A percentile compares a stretch with the other conserved stretches of the same genome.
These are phyloP conservation scores for Isabelozyma rhagii DNA, from an alignment of 805 yeast genomes.

Conservation along the genomic window DNA sequence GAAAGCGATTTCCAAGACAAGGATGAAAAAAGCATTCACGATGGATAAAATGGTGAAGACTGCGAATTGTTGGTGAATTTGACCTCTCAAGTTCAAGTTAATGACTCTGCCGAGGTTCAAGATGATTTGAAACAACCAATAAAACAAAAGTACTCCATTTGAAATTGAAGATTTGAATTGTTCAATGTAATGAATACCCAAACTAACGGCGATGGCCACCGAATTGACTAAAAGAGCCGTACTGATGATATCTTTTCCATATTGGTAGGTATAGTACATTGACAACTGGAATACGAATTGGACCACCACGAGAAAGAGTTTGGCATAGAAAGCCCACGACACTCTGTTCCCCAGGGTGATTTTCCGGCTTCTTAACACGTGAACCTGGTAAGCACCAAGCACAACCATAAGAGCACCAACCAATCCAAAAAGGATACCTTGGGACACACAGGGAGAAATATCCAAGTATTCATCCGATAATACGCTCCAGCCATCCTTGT, in stretches of 20 bases:
- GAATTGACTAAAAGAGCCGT: constrained; percentile 25
- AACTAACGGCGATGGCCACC: constrained; percentile 48
- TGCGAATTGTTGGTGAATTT: constrained; percentile 14
- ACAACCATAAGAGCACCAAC: constrained; percentile 42
- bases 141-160: constrained; percentile 64
- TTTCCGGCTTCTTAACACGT: constrained; percentile 24
- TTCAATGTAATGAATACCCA: constrained; percentile 66
- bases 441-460: constrained; percentile 58
- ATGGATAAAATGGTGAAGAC: constrained; percentile 27
- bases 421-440: constrained; percentile 46
- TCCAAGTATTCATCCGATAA: constrained; percentile 45
- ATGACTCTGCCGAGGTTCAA: constrained; percentile 45
- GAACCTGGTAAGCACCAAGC: constrained; percentile 38
- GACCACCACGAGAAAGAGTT: constrained; percentile 34
- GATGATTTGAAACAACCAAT: constrained; percentile 63
- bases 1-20: constrained; percentile 41
- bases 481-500: constrained; percentile 43
- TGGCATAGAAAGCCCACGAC: constrained; percentile 39
- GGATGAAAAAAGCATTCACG: constrained; percentile 38
- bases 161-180: constrained; percentile 64
- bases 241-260: constrained; percentile 19
- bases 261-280: constrained; percentile 9
- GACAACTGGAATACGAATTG: constrained; percentile 37
- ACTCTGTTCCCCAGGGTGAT: constrained; percentile 24
- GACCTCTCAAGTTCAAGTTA: constrained; percentile 37